A percentile compares a stretch with the other conserved stretches of the same genome.
These are phyloP conservation scores for Xerocomellus chrysenteron DNA, from an alignment of 768 basidiomycete genomes.

Conservation along the genomic window DNA sequence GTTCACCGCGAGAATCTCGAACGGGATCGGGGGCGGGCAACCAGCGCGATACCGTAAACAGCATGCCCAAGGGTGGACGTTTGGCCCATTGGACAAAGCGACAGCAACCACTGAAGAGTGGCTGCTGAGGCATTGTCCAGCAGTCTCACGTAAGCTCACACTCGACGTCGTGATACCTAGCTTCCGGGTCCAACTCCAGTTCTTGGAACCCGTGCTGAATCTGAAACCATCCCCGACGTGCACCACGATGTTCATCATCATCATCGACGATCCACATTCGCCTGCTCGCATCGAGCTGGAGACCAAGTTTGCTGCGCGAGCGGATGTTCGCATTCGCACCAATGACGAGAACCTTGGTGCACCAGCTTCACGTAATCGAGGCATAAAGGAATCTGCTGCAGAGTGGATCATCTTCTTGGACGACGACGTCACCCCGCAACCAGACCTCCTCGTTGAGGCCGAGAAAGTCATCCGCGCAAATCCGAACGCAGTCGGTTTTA, in stretches of 20 bases:
- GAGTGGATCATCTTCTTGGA: conserved; percentile 63
- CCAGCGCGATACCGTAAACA: conserved; percentile 49
- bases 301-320: conserved; percentile 39
- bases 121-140: conserved; percentile 29
- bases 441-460: conserved; percentile 43
- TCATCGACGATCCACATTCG: conserved; percentile 54
- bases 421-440: conserved; percentile 49
- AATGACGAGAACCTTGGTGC: conserved; percentile 51
- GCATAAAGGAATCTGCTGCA: conserved; percentile 52
- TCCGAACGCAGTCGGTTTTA: conserved; percentile 52
- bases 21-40: conserved; percentile 45
- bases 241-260: conserved; percentile 55
- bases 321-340: conserved; percentile 54
- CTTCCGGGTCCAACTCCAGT: conserved; percentile 48
- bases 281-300: conserved; percentile 39
- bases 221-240: conserved; percentile 44
- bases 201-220: conserved; percentile 45
- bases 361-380: conserved; percentile 54
- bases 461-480: conserved; percentile 47
- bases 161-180: conserved; percentile 58
- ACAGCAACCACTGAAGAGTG: conserved; percentile 36
- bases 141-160: conserved; percentile 39
- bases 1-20: conserved; percentile 43
- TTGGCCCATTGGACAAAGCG: conserved; percentile 44
- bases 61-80: conserved; percentile 48